A percentile compares a stretch with the other conserved stretches of the same genome.
Evolutionary conservation across 2,329 filamentous ascomycete species (phyloP).

Genomic region (Arthrocladium fulminans): DNA sequence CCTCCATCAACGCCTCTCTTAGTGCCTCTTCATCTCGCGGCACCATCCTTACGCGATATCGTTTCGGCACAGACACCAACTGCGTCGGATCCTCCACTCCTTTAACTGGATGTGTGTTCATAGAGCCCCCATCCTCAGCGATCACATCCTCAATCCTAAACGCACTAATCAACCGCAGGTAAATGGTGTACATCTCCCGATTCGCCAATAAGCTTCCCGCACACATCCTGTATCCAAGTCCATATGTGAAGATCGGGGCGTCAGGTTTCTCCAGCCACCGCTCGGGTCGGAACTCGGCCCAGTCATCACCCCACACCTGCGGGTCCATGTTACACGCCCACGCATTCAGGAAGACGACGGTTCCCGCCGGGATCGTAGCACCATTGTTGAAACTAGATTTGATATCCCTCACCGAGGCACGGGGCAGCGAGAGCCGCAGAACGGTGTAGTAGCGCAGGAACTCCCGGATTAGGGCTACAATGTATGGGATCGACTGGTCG

Average conservation of each 20-base stretch:
- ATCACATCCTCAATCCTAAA: constrained; percentile 51
- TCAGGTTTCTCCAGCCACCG: constrained; percentile 57
- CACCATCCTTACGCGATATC: constrained; percentile 51
- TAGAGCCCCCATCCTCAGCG: constrained; percentile 36
- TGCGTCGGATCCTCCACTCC: constrained; percentile 55
- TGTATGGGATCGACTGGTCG: constrained; percentile 55
- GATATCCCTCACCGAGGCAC: constrained; percentile 53
- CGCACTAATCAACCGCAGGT: constrained; percentile 53
- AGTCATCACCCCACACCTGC: constrained; percentile 47
- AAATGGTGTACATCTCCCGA: constrained; percentile 56
- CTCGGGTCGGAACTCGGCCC: constrained; percentile 51
- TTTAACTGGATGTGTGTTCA: constrained; percentile 45
- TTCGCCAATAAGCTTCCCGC: constrained; percentile 56
- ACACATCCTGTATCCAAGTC: constrained; percentile 60
- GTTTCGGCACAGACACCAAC: constrained; percentile 51
- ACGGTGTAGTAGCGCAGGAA: constrained; percentile 56
- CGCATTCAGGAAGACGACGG: constrained; percentile 56
- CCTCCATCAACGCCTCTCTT: constrained; percentile 32
- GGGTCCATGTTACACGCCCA: constrained; percentile 62
- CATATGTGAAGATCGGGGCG: constrained; percentile 56
- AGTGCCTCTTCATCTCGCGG: constrained; percentile 44
- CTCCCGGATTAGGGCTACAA: constrained; percentile 56
- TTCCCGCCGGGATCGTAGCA: constrained; percentile 51
- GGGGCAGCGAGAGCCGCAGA: constrained; percentile 52
- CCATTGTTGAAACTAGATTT: constrained; percentile 40